phyloP scores from a whole-genome alignment of 2,329 filamentous ascomycete genomes.

The Nakataea oryzae region DNA sequence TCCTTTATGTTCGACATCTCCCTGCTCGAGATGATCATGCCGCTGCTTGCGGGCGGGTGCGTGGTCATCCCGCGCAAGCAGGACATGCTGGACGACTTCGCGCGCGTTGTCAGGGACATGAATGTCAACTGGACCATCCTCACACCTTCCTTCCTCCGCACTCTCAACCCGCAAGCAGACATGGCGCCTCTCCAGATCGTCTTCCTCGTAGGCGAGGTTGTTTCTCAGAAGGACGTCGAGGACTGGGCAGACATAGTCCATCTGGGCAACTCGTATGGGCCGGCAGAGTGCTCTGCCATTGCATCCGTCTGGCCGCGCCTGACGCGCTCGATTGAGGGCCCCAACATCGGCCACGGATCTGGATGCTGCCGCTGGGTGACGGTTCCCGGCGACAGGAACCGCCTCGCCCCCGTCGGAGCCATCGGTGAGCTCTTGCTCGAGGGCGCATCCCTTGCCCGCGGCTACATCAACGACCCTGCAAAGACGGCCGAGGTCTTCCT shows the following conservation, averaged over 20 bases:
- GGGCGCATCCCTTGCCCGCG: not conserved
- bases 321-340: not conserved
- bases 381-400: not conserved
- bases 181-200: not conserved
- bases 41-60: constrained; percentile 21
- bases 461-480: not conserved
- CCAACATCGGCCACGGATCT: not conserved
- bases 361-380: not conserved
- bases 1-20: not conserved
- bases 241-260: not conserved
- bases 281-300: not conserved
- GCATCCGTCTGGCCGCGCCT: not conserved
- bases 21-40: constrained; percentile 21
- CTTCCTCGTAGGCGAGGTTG: not conserved
- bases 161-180: not conserved
- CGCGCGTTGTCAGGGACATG: not conserved
- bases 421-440: constrained; percentile 1
- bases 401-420: not conserved
- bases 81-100: not conserved
- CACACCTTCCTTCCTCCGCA: not conserved
- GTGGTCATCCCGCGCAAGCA: not conserved
- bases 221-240: too few species aligned
- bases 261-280: not conserved
- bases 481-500: not conserved
- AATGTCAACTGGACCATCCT: not conserved